Evolutionary conservation across 2,329 filamentous ascomycete genomes (phyloP), one percentile per base, ranked within the genome.

Genomic region (Talaromyces rugulosus): DNA sequence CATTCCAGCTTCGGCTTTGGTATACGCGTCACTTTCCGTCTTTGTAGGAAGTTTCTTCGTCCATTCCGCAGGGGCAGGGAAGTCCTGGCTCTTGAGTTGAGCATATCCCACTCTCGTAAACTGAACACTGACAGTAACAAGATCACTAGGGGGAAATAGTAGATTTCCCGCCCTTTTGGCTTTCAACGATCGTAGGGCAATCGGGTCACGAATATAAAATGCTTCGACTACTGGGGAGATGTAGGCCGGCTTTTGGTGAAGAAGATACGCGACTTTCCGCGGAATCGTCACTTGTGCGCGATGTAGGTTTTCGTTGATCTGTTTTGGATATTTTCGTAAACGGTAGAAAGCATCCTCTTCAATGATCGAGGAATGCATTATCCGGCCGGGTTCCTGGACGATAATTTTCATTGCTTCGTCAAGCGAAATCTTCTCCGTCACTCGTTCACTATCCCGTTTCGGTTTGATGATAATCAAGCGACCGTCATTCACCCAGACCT

Each of bases 81-180:
- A 97, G 28, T 89, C 85, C 72, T 99, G 95, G 16, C 91, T 92
- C 63, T 89, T 89, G 7, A 99, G 78, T 72, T 99, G 95, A 5
- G 96, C 95, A 72, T 91, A 99, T 2, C 96, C 86, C 0, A 96
- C 88, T 72, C 88, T 92, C 4, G 92, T 96, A 73, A 98, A 97
- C 52, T 85, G 87, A 33, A 91, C 85, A 68, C 90, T 93, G 31
- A 91, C 80, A 0, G 86, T 88, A 9, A 97, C 89, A 44, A 96
- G 84, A 71, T 98, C 94, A 53, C 83, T 77, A 0, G 92, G 92
- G 3, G 87, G 83, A 68, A 99, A 96, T 2, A 75, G 71, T 2
- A 92, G 80, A 0, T 78, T 74, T 0, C 74, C 77, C 0, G 84
- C 74, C 36, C 83, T 80, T 59, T 83, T 79, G 2, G 83, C 82